Evolutionary conservation across 306 rosid species (phyloP), one percentile per base, ranked within the genome.

Genomic region (Casuarina cunninghamiana): DNA sequence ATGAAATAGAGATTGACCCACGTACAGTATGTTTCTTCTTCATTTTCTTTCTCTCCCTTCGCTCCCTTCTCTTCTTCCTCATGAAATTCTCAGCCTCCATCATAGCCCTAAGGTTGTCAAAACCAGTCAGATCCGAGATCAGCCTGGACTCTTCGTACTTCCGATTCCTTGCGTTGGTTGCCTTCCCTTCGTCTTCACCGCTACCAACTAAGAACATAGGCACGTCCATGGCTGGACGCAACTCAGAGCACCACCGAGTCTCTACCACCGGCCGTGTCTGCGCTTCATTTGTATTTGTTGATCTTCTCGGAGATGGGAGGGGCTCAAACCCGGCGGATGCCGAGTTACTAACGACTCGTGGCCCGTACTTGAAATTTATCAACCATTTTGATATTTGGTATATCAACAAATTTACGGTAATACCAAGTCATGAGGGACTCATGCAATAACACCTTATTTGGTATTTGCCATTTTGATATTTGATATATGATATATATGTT

Each of bases 41-140:
- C 16, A 37, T 42, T 38, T 53, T 73, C 35, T 54, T 74, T 37
- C 15, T 57, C 53, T 19, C 11, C 54, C 8, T 48, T 16, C 45
- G 62, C 60, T 61, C 48, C 71, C 53, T 73, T 46, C 38, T 73
- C 19, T 17, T 75, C 50, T 46, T 62, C 44, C 13, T 61, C 10
- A 6, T 26, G 71, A 61, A 46, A 75, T 70, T 44, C 58, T 61
- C 71, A 1, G 69, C 69, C 21, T 60, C 69, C 2, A 74, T 57
- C 38, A 57, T 16, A 26, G 69, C 69, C n/a, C 69, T 43, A 19
- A 74, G 77, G 42, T 21, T 74, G 35, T 74, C 77, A 57, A 49
- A 61, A n/a, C 71, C 71, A 75, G 57, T 61, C 58, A 45, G 58
- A 45, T 75, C 61, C 13, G 78, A 61, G 7, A 75, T 46, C 70